A percentile compares a stretch with the other conserved stretches of the same genome.
Evolutionary conservation across 768 basidiomycete genomes (phyloP).

Genomic region (Tremella fuciformis): DNA sequence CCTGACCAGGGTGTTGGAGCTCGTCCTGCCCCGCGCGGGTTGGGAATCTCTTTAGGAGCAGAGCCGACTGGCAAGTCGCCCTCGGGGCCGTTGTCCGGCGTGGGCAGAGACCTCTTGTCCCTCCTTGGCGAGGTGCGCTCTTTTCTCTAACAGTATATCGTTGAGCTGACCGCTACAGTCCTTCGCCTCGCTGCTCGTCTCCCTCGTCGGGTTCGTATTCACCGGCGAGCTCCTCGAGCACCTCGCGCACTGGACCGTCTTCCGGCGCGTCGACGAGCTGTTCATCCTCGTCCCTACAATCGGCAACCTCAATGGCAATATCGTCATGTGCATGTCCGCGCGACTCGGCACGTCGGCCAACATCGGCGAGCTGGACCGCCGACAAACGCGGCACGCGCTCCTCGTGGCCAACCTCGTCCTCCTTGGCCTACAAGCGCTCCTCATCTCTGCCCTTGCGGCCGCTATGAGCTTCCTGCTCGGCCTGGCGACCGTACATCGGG

Average conservation of each 20-base stretch:
- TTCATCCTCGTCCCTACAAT: conserved; percentile 95
- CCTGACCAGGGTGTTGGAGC: too few species aligned
- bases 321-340: conserved; percentile 98
- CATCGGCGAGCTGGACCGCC: conserved; percentile 82
- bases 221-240: conserved; percentile 86
- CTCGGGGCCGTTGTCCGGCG: too few species aligned
- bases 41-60: too few species aligned
- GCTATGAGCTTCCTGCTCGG: conserved; percentile 72
- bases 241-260: conserved; percentile 88
- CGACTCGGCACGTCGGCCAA: conserved; percentile 91
- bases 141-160: too few species aligned
- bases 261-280: conserved; percentile 85
- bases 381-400: conserved; percentile 61
- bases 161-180: conserved; percentile 57
- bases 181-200: conserved; percentile 79
- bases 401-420: conserved; percentile 78
- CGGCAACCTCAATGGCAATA: conserved; percentile 85
- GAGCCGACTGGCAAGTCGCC: too few species aligned
- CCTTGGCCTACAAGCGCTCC: conserved; percentile 87
- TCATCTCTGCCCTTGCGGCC: conserved; percentile 83
- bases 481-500: conserved; percentile 51
- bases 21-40: too few species aligned
- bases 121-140: too few species aligned
- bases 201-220: conserved; percentile 77
- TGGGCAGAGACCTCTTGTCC: too few species aligned